Base-by-base conservation (phyloP, 179 eudicot genomes). In the Nepenthes alata region DNA sequence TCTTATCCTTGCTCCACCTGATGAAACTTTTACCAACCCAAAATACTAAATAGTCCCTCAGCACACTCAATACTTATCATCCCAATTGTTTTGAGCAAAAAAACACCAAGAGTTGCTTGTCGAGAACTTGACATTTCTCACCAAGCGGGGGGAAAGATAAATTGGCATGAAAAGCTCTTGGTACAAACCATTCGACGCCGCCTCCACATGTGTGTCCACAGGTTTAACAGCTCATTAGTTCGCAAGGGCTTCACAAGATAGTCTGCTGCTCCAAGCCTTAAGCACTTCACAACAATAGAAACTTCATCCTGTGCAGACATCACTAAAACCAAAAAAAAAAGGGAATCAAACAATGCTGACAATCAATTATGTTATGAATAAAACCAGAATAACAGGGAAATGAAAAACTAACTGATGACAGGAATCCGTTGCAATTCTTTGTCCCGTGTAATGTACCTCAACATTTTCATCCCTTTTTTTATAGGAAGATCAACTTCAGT, bases 121-220 rank as follows among this genome's bases (percentile, higher is more conserved):
- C 5, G 45, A 7, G 45, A 41, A 4, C 45, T 25, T 25, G 25
- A 41, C 45, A 41, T 41, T 25, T 25, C 25, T 25, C 25, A 25
- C 25, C 25, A 25, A 25, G 25, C 0, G 25, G 25, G 25, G 25
- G 25, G 25, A 25, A 25, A 25, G 25, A 25, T 25, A 25, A 25
- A 25, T 25, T 25, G 25, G 25, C 45, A 41, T 41, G 45, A 7
- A 13, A 11, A 50, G 11, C 11, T n/a, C 5, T 4, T 52, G 47
- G 69, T 37, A 62, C 68, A 36, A 79, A 86, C 98, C 93, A 82
- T 89, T 60, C 79, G 80, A 69, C 98, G 65, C 65, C 96, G 75
- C 69, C 95, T 80, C 98, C 98, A 93, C 98, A 93, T 89, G 76
- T 93, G 98, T 53, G 98, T 93, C 98, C 98, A 93, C 77, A 93